Evolutionary conservation across 139 green algal species (phyloP).

Genomic region (Closterium sp.): DNA sequence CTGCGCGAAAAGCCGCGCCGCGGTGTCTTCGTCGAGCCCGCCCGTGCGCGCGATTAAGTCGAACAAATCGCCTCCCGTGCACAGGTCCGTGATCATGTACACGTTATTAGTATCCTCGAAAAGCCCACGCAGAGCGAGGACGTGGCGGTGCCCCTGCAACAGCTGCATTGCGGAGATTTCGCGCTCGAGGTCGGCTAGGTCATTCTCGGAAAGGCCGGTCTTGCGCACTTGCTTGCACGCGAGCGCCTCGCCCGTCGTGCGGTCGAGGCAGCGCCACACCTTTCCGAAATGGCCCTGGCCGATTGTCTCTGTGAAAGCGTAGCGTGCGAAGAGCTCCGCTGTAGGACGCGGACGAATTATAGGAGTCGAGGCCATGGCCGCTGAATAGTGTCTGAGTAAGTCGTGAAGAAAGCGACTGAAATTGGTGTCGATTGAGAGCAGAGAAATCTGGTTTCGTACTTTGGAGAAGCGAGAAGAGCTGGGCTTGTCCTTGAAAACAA

Average conservation of each 20-base stretch:
- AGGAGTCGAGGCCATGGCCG: not conserved
- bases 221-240: not conserved
- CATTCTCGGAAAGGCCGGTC: not conserved
- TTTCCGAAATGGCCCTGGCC: not conserved
- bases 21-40: not conserved
- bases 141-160: not conserved
- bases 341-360: not conserved
- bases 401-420: not conserved
- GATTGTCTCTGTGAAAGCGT: not conserved
- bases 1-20: not conserved
- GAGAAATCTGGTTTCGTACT: too few species aligned
- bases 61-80: not conserved
- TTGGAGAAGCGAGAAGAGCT: too few species aligned
- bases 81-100: not conserved
- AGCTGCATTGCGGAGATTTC: not conserved
- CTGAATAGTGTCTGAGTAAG: not conserved
- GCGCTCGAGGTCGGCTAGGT: not conserved
- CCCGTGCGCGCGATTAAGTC: not conserved
- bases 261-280: not conserved
- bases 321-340: not conserved
- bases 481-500: too few species aligned
- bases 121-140: not conserved
- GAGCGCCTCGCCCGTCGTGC: not conserved
- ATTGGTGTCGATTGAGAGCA: too few species aligned
- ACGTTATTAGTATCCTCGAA: not conserved